Percentiles rank a stretch among this genome's conserved stretches.
phyloP scores from a whole-genome alignment of 805 yeast species.

The Starmerella bombicola region DNA sequence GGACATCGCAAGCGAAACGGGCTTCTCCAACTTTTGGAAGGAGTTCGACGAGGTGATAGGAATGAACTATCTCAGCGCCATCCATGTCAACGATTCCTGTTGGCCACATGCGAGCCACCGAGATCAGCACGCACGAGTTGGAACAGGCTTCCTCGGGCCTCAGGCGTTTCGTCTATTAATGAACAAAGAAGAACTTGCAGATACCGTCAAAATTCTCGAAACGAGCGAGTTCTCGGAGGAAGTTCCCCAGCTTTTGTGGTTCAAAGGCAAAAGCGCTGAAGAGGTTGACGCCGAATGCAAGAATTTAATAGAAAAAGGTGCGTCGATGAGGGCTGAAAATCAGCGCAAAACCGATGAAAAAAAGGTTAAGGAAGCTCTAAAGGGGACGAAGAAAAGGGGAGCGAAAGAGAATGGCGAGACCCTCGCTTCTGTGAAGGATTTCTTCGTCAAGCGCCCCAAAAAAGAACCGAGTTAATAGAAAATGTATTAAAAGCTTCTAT shows the following conservation, averaged over 20 bases:
- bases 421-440: background rate
- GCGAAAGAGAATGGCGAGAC: background rate
- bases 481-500: no score
- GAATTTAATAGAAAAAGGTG: slow-evolving; percentile 48
- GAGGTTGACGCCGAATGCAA: slow-evolving; percentile 41
- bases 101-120: slow-evolving; percentile 83
- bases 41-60: slow-evolving; percentile 68
- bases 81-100: slow-evolving; percentile 90
- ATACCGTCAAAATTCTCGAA: slow-evolving; percentile 72
- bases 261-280: slow-evolving; percentile 43
- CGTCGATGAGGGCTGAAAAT: slow-evolving; percentile 56
- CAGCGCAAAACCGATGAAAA: slow-evolving; percentile 52
- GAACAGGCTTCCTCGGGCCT: slow-evolving; percentile 78
- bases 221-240: slow-evolving; percentile 54
- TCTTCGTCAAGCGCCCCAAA: slow-evolving; percentile 5
- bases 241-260: slow-evolving; percentile 66
- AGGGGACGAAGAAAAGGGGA: background rate
- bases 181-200: slow-evolving; percentile 47
- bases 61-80: slow-evolving; percentile 55
- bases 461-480: no score
- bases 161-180: slow-evolving; percentile 73
- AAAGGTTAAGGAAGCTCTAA: slow-evolving; percentile 25
- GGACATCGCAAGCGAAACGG: slow-evolving; percentile 53
- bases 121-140: slow-evolving; percentile 82
- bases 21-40: slow-evolving; percentile 57